Conservation (phyloP, 768 basidiomycete species). For the Pholiota microspora region DNA sequence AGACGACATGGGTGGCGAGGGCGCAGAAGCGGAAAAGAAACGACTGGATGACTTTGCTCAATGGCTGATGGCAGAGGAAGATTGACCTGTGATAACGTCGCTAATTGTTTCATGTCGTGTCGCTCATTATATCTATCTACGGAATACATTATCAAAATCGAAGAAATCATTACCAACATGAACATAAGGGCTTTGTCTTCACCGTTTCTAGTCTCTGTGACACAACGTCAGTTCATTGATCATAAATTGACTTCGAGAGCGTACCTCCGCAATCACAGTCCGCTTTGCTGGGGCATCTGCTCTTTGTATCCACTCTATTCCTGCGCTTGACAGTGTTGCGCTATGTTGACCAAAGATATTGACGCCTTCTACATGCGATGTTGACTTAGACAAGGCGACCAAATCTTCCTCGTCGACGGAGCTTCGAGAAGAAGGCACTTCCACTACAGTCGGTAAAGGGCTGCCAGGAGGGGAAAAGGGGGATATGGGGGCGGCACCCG, state of each 20-base stretch:
- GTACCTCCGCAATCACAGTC: slow-evolving; percentile 71
- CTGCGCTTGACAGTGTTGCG: slow-evolving; percentile 30
- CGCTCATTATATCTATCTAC: slow-evolving; percentile 20
- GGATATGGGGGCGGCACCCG: slow-evolving; percentile 30
- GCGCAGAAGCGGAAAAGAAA: slow-evolving; percentile 75
- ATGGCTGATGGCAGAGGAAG: slow-evolving; percentile 84
- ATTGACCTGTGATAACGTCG: slow-evolving; percentile 32
- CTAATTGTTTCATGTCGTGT: slow-evolving; percentile 10
- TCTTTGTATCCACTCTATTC: slow-evolving; percentile 47
- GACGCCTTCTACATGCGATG: slow-evolving; percentile 63
- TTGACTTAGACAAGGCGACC: slow-evolving; percentile 72
- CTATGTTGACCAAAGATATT: slow-evolving; percentile 31
- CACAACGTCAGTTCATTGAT: background rate
- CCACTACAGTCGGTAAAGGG: slow-evolving; percentile 56
- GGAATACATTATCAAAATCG: slow-evolving; percentile 11
- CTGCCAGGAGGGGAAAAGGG: slow-evolving; percentile 60
- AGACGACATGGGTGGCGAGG: slow-evolving; percentile 61
- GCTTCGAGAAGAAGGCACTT: slow-evolving; percentile 49
- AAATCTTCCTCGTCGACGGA: slow-evolving; percentile 71
- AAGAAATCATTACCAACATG: slow-evolving; percentile 55
- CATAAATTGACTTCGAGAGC: slow-evolving; percentile 15
- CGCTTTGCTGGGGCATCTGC: slow-evolving; percentile 44
- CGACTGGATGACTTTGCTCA: slow-evolving; percentile 85
- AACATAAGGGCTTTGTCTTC: slow-evolving; percentile 64
- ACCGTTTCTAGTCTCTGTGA: slow-evolving; percentile 72